phyloP scores from a whole-genome alignment of 345 rosid genomes.

The Aurinia saxatilis region DNA sequence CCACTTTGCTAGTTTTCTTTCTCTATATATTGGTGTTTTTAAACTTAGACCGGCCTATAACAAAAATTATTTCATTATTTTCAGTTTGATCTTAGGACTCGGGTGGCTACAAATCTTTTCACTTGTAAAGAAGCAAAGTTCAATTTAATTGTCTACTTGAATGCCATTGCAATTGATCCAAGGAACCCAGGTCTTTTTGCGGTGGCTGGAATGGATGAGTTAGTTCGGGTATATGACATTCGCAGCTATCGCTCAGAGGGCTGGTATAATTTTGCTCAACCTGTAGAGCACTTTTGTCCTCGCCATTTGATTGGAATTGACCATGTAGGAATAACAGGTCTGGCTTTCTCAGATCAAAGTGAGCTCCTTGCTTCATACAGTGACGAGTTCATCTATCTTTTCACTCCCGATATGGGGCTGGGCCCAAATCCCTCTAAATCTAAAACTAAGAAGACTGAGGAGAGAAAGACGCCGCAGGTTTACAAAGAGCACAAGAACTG shows the following conservation, averaged over 20 bases:
- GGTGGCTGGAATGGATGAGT: conserved; percentile 82
- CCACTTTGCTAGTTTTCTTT: not conserved
- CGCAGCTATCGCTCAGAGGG: conserved; percentile 68
- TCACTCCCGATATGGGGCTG: conserved; percentile 64
- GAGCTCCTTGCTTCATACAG: conserved; percentile 81
- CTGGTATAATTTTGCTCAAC: conserved; percentile 52
- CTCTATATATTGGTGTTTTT: not conserved
- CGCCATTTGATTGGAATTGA: conserved; percentile 50
- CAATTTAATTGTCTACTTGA: conserved; percentile 39
- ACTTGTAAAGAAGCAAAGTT: conserved; percentile 39
- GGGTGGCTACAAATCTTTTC: conserved; percentile 61
- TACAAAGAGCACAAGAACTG: conserved; percentile 64
- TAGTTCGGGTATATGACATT: conserved; percentile 66
- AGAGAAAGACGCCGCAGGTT: conserved; percentile 41
- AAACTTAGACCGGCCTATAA: not conserved
- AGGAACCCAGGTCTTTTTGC: conserved; percentile 73
- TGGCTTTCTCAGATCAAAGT: conserved; percentile 77
- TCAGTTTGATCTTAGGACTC: conserved; percentile 87
- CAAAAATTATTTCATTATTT: conserved; percentile 7
- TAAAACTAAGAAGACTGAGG: not conserved
- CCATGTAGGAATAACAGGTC: conserved; percentile 75
- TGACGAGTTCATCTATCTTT: conserved; percentile 74
- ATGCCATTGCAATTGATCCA: conserved; percentile 82
- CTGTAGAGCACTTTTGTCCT: conserved; percentile 67
- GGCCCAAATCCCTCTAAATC: conserved; percentile 44